These are phyloP conservation scores for Cladorrhinum sp. DNA, from an alignment of 2,329 filamentous ascomycete species.

Conservation along the genomic window DNA sequence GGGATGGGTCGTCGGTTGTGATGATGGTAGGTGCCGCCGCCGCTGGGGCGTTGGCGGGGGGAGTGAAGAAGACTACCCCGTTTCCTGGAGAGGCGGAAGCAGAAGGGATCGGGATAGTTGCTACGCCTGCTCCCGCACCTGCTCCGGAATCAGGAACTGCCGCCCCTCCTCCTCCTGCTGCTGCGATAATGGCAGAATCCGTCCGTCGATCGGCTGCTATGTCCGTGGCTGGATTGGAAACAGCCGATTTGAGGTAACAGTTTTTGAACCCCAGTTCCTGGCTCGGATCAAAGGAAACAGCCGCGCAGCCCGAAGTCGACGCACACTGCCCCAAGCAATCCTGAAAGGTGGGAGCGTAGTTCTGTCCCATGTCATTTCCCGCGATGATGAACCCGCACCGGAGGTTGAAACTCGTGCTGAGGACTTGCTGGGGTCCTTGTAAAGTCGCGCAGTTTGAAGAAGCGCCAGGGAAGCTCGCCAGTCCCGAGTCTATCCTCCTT, in stretches of 20 bases:
- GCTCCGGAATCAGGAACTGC: not conserved
- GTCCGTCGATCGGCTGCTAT: slow-evolving; percentile 24
- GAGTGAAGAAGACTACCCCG: slow-evolving; percentile 25
- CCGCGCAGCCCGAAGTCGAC: slow-evolving; percentile 26
- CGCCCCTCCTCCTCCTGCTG: not conserved
- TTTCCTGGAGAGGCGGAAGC: not conserved
- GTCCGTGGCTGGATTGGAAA: slow-evolving; percentile 11
- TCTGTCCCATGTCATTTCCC: slow-evolving; percentile 30
- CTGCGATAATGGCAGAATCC: slow-evolving; percentile 28
- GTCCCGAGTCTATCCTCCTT: slow-evolving; percentile 26
- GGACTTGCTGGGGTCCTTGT: slow-evolving; percentile 16
- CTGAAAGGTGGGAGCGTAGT: slow-evolving; percentile 29
- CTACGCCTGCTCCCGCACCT: slow-evolving; percentile 10
- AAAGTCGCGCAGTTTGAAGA: slow-evolving; percentile 30
- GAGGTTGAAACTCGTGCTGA: slow-evolving; percentile 23
- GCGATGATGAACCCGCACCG: slow-evolving; percentile 30
- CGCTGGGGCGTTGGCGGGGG: no score
- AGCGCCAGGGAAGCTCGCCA: slow-evolving; percentile 28
- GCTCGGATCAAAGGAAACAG: slow-evolving; percentile 29
- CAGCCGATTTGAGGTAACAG: slow-evolving; percentile 31
- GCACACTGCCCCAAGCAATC: slow-evolving; percentile 32
- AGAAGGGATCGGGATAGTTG: slow-evolving; percentile 12
- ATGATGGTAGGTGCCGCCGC: no score
- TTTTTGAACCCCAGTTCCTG: slow-evolving; percentile 32
- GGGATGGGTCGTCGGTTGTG: no score